Base-by-base conservation (phyloP, 2,329 filamentous ascomycete genomes). In the Lasiodiplodia citricola region DNA sequence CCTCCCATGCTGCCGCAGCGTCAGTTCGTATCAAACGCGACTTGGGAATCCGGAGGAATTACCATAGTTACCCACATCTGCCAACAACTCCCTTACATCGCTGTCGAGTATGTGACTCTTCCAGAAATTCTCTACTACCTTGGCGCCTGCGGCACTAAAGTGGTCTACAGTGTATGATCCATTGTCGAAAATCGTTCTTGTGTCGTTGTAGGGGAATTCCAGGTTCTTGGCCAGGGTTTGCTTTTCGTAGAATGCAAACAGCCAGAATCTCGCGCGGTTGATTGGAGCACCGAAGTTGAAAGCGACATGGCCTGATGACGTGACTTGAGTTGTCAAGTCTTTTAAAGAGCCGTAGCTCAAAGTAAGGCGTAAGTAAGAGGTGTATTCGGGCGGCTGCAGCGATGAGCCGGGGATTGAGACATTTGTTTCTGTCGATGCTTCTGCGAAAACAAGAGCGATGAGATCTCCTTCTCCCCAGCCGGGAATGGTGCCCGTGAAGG, bases 121-220 rank as follows among this genome's bases (percentile, higher is more conserved):
- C 52, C 52, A 81, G 68, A 83, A 83, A 10, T 79, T 69, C 0
- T 74, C 79, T 0, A 75, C 73, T 0, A 74, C 73, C 54, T 77
- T 71, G 0, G 82, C 82, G 3, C 82, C 82, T 2, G 55, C 57
- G 21, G 73, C 69, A 21, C 73, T 80, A 70, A 80, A 83, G 70
- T 84, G 80, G 70, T 82, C 80, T 3, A 81, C 79, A 3, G 74
- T 74, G 62, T 73, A 80, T 1, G 79, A 81, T 3, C 80, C 80
- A 67, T 81, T 80, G 23, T 79, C 76, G 68, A 79, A 79, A 25
- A 80, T 60, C 4, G 65, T 66, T 52, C 74, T 21, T 13, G 28
- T 35, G 2, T 38, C 28, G 31, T 38, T 60, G 16, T 73, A 5
- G 71, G 69, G 2, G 72, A 55, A 5, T 73, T 76, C 28, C 67